Percentiles rank a stretch among this genome's conserved stretches.
These are phyloP conservation scores for Fraxinus platypoda DNA, from an alignment of 305 asterid species.

Conservation along the genomic window DNA sequence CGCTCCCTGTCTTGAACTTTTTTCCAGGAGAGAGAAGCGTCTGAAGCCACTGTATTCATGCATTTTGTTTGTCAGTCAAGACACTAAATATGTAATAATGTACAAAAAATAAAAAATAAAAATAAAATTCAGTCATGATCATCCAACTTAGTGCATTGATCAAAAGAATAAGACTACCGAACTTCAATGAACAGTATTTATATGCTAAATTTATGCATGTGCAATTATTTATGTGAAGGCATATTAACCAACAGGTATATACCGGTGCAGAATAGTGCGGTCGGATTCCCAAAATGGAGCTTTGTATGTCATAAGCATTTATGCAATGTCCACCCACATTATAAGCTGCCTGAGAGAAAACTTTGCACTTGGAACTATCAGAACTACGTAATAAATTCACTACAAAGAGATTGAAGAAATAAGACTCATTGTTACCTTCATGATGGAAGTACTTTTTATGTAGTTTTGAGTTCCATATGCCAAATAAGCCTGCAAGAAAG, in stretches of 20 bases:
- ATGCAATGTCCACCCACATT: slow-evolving; percentile 79
- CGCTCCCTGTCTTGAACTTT: slow-evolving; percentile 51
- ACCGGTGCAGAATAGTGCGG: slow-evolving; percentile 82
- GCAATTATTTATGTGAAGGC: neutral
- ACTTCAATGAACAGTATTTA: neutral
- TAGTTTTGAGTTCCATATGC: slow-evolving; percentile 80
- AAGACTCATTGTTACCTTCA: slow-evolving; percentile 50
- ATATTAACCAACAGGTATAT: slow-evolving; percentile 26
- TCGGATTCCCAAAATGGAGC: slow-evolving; percentile 71
- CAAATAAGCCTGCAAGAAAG: slow-evolving; percentile 67
- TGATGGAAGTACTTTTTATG: slow-evolving; percentile 53
- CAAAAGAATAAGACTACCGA: neutral
- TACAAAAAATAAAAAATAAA: neutral
- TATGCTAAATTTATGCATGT: neutral
- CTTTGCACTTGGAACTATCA: slow-evolving; percentile 15
- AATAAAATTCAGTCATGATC: neutral
- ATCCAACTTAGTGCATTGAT: neutral
- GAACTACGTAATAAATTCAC: slow-evolving; percentile 19
- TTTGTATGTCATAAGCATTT: slow-evolving; percentile 76
- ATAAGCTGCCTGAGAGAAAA: slow-evolving; percentile 63
- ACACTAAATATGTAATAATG: neutral
- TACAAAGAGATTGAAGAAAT: neutral
- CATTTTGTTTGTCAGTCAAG: slow-evolving; percentile 16
- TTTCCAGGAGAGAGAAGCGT: slow-evolving; percentile 69
- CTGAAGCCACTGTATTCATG: slow-evolving; percentile 72